These are phyloP conservation scores for Paxillus involutus DNA, from an alignment of 768 basidiomycete species.

Conservation along the genomic window DNA sequence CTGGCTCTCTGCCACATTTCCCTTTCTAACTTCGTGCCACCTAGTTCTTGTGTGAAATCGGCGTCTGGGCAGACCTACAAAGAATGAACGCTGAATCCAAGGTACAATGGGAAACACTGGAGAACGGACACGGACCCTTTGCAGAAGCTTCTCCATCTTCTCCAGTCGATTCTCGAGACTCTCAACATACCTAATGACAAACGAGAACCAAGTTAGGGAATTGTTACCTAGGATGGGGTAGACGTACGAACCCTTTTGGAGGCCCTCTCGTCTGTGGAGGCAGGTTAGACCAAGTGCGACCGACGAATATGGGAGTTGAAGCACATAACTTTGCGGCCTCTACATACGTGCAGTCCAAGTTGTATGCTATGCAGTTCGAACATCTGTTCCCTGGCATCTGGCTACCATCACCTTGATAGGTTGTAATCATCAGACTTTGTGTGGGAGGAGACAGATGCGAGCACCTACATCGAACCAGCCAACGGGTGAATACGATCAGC, in stretches of 20 bases:
- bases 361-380: conserved; percentile 52
- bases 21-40: conserved; percentile 39
- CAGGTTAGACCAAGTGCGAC: neutral
- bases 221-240: neutral
- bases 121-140: conserved; percentile 38
- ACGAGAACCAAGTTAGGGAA: neutral
- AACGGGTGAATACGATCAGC: neutral
- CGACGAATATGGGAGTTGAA: neutral
- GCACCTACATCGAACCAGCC: conserved; percentile 23
- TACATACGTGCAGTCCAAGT: conserved; percentile 53
- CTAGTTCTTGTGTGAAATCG: conserved; percentile 59
- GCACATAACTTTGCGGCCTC: conserved; percentile 51
- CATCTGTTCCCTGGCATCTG: conserved; percentile 54
- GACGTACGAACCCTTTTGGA: conserved; percentile 31
- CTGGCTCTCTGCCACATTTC: conserved; percentile 33
- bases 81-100: neutral
- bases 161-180: conserved; percentile 60
- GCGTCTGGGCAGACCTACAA: conserved; percentile 68
- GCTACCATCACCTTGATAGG: conserved; percentile 57
- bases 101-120: conserved; percentile 2
- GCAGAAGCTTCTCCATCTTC: conserved; percentile 63
- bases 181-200: conserved; percentile 51
- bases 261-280: conserved; percentile 40
- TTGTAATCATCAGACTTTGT: neutral
- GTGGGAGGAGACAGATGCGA: neutral